These are phyloP conservation scores for Phytophthora tubulina DNA, from an alignment of 352 stramenopile species.

Conservation along the genomic window DNA sequence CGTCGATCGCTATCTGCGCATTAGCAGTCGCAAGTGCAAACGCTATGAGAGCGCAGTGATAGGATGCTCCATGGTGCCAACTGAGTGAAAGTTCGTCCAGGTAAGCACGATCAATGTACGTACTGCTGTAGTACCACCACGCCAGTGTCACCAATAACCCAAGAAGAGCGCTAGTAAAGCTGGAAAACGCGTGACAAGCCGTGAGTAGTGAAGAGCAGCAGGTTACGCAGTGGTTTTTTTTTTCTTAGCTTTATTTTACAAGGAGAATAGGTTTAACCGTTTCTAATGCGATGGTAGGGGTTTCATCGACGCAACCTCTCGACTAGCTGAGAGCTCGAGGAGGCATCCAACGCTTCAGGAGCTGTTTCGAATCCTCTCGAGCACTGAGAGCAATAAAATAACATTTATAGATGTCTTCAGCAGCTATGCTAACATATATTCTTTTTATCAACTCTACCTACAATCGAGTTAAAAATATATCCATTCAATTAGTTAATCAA, in stretches of 20 bases:
- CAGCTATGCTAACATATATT: too few relatives aligned
- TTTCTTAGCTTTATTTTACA: too few relatives aligned
- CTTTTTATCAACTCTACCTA: too few relatives aligned
- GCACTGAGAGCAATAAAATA: background rate
- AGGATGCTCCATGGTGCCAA: slow-evolving; percentile 54
- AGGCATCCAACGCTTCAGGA: too few relatives aligned
- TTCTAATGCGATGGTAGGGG: too few relatives aligned
- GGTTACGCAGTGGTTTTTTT: too few relatives aligned
- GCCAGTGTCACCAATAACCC: slow-evolving; percentile 49
- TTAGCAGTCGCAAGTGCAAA: slow-evolving; percentile 40
- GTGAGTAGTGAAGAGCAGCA: too few relatives aligned
- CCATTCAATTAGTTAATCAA: background rate
- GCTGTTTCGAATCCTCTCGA: slow-evolving; percentile 1
- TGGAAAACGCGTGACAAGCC: slow-evolving; percentile 40
- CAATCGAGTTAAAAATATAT: background rate
- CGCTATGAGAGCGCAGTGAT: slow-evolving; percentile 43
- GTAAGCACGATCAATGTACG: slow-evolving; percentile 54
- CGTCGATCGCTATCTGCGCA: slow-evolving; percentile 41
- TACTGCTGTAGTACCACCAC: slow-evolving; percentile 67
- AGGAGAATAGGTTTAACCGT: too few relatives aligned
- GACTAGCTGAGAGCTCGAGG: too few relatives aligned
- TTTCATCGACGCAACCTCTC: too few relatives aligned
- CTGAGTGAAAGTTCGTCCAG: slow-evolving; percentile 50
- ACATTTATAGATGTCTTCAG: too few relatives aligned
- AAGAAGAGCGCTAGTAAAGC: slow-evolving; percentile 48